Conservation (phyloP, 1,284 basidiomycete genomes). For the Coriolopsis trogii region DNA sequence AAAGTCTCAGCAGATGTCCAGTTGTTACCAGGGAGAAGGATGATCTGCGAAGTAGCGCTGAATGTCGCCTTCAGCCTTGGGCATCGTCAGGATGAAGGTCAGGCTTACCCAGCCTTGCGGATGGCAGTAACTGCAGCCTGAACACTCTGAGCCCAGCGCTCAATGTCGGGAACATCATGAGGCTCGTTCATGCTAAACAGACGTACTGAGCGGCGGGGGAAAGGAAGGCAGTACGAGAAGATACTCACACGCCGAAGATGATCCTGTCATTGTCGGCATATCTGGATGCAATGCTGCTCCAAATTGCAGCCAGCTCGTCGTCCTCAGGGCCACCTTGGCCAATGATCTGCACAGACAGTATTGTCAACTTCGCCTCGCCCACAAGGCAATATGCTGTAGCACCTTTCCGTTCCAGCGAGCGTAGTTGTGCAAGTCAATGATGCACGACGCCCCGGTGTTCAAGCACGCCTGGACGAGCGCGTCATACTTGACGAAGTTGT, state of each 20-base stretch:
- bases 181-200: conserved; percentile 64
- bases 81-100: not conserved
- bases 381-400: not conserved
- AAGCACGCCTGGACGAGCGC: conserved; percentile 52
- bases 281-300: conserved; percentile 53
- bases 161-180: conserved; percentile 50
- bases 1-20: conserved; percentile 55
- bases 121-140: conserved; percentile 61
- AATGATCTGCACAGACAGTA: conserved; percentile 42
- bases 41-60: conserved; percentile 52
- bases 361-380: not conserved
- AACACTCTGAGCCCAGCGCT: conserved; percentile 46
- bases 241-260: conserved; percentile 54
- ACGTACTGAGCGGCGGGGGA: too few species aligned
- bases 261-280: conserved; percentile 52
- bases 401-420: conserved; percentile 53
- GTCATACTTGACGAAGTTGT: conserved; percentile 53
- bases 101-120: conserved; percentile 47
- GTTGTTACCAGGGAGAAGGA: conserved; percentile 57
- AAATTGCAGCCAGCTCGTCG: conserved; percentile 54
- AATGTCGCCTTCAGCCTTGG: not conserved
- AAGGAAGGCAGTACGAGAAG: not conserved
- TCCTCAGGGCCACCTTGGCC: conserved; percentile 65
- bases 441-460: conserved; percentile 46
- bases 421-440: conserved; percentile 64